A percentile compares a stretch with the other conserved stretches of the same genome.
phyloP scores from a whole-genome alignment of 225 moss, liverwort and hornwort genomes.

The Asterella californica region DNA sequence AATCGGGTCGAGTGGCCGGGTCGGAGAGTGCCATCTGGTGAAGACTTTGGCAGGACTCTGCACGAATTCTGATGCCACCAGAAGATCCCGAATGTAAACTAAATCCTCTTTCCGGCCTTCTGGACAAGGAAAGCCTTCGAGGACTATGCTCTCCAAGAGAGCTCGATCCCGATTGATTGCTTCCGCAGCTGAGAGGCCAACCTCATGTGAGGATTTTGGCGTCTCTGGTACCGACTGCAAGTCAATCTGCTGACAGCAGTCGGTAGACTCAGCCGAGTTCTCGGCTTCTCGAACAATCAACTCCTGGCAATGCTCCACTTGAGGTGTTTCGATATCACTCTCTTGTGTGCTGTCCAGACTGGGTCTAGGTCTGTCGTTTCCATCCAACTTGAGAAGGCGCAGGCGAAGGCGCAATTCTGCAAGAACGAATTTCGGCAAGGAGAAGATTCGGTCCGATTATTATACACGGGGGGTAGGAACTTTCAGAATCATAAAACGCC shows the following conservation, averaged over 20 bases:
- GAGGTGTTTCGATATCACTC: slow-evolving; percentile 16
- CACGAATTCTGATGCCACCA: slow-evolving; percentile 63
- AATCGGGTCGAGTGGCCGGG: slow-evolving; percentile 51
- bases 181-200: slow-evolving; percentile 6
- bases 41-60: slow-evolving; percentile 47
- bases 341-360: slow-evolving; percentile 38
- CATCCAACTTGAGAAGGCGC: slow-evolving; percentile 41
- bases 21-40: slow-evolving; percentile 63
- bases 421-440: neutral
- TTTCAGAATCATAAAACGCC: neutral
- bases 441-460: neutral
- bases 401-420: slow-evolving; percentile 57
- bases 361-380: slow-evolving; percentile 42
- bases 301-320: slow-evolving; percentile 17
- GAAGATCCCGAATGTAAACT: slow-evolving; percentile 57
- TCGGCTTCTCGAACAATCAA: slow-evolving; percentile 17
- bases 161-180: slow-evolving; percentile 18
- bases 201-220: neutral
- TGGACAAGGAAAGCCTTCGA: slow-evolving; percentile 24
- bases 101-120: slow-evolving; percentile 43
- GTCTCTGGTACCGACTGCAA: neutral
- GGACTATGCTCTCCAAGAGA: slow-evolving; percentile 25
- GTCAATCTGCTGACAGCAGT: neutral
- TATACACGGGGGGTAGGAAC: neutral
- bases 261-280: slow-evolving; percentile 8